Evolutionary conservation across 2,329 filamentous ascomycete genomes (phyloP).

Genomic region (Colletotrichum sp.): DNA sequence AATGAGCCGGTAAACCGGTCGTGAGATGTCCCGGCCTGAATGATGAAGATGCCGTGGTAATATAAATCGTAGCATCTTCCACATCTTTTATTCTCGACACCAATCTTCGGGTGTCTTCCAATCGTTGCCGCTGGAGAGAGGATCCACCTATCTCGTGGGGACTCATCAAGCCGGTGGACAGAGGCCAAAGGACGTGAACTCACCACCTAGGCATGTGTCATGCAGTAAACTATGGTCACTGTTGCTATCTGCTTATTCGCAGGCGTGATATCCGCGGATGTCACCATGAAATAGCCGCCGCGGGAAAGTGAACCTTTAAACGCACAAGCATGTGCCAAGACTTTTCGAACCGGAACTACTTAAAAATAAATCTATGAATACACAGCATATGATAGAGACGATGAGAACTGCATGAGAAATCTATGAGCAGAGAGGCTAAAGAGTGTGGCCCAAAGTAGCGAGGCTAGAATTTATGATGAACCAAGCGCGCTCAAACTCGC

Average conservation of each 20-base stretch:
- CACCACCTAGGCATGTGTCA: not conserved
- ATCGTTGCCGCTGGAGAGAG: no score
- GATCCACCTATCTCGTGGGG: no score
- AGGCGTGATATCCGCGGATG: not conserved
- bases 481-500: not conserved
- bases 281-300: not conserved
- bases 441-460: not conserved
- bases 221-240: accelerated
- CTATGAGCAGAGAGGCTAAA: not conserved
- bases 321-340: not conserved
- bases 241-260: not conserved
- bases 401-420: not conserved
- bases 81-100: no score
- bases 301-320: not conserved
- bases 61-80: accelerated
- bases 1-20: accelerated
- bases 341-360: accelerated
- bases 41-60: not conserved
- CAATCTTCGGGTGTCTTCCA: no score
- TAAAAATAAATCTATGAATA: not conserved
- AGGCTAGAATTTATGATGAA: not conserved
- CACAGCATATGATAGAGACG: not conserved
- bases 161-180: not conserved
- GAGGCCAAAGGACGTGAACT: not conserved
- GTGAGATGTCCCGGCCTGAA: accelerated